Base-by-base conservation (phyloP, 106 monocot genomes). In the Gastrodia elata region DNA sequence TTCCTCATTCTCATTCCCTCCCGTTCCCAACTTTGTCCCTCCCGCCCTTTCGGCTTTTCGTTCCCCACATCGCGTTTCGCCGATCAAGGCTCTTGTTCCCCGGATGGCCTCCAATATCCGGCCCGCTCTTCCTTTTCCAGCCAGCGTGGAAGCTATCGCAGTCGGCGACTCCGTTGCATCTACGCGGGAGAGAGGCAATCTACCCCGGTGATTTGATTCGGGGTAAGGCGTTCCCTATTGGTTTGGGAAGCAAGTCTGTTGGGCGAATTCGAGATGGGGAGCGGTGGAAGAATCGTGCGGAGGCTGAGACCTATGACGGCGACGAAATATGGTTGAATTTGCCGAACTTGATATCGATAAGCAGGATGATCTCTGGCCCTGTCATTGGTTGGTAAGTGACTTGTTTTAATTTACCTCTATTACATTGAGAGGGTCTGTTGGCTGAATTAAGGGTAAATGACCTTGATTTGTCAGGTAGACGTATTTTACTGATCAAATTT, bases 301-400 rank as follows among this genome's bases (percentile, higher is more conserved):
- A 56, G 73, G 28, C 39, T 15, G 77, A 16, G 7, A 37, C 32
- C 41, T 41, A 55, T 33, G 73, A 37, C 36, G 39, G 18, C 15
- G 57, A 74, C 30, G 94, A 90, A 16, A 77, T 56, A 59, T 81
- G 93, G 59, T 49, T 90, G 74, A 98, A 98, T 82, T 65, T 93
- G 55, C 97, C 97, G 8, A 98, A 98, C 83, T 78, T 91, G 85
- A 82, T 98, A 22, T 93, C 93, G 33, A 91, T 98, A 44, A 75
- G 93, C 41, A 76, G 97, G 34, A 84, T 91, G 87, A 79, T 85
- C 6, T 98, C 97, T 0, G 97, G 97, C 11, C 97, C 97, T 43
- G 69, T 93, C 18, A 84, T 98, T 68, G 97, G 88, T 24, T 98
- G 90, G 97, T 98, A 77, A 7, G 86, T 48, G 14, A 67, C 34